A percentile compares a stretch with the other conserved stretches of the same genome.
These are phyloP conservation scores for Trichosanthes cucumerina DNA, from an alignment of 306 rosid genomes.

Conservation along the genomic window DNA sequence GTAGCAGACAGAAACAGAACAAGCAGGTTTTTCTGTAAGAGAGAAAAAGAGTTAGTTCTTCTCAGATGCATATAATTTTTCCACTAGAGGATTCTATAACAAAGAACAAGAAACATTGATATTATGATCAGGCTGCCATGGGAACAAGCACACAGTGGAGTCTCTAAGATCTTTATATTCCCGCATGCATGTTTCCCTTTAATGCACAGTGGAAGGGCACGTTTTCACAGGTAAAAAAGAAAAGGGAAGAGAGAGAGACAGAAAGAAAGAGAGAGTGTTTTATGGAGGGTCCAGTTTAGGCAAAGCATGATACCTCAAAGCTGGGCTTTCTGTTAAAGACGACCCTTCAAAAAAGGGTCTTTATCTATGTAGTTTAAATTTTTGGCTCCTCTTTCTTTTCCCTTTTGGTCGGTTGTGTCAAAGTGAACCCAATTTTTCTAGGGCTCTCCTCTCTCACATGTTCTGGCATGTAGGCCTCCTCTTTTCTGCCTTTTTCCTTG, in stretches of 20 bases:
- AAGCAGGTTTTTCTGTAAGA: neutral
- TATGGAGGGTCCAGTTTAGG: slow-evolving; percentile 6
- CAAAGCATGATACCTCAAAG: slow-evolving; percentile 12
- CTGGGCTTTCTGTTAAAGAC: slow-evolving; percentile 14
- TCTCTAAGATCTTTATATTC: slow-evolving; percentile 8
- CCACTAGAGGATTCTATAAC: neutral
- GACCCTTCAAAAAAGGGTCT: slow-evolving; percentile 12
- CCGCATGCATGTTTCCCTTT: slow-evolving; percentile 17
- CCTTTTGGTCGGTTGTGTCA: slow-evolving; percentile 15
- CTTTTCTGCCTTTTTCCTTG: slow-evolving; percentile 5
- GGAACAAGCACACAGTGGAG: slow-evolving; percentile 10
- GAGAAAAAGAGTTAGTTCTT: slow-evolving; percentile 8
- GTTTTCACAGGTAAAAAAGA: slow-evolving; percentile 1
- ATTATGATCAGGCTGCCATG: neutral
- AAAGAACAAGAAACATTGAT: neutral
- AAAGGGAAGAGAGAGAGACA: neutral
- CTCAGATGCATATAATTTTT: neutral
- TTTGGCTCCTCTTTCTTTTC: slow-evolving; percentile 9
- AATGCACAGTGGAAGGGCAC: slow-evolving; percentile 12
- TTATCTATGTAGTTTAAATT: neutral
- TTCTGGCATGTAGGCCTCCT: slow-evolving; percentile 5
- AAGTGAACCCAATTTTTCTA: neutral
- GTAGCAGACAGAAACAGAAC: neutral
- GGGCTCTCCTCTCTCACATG: slow-evolving; percentile 6
- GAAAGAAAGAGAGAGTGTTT: neutral